phyloP scores from a whole-genome alignment of 2,329 filamentous ascomycete genomes.

The Sporothrix variecibatus region DNA sequence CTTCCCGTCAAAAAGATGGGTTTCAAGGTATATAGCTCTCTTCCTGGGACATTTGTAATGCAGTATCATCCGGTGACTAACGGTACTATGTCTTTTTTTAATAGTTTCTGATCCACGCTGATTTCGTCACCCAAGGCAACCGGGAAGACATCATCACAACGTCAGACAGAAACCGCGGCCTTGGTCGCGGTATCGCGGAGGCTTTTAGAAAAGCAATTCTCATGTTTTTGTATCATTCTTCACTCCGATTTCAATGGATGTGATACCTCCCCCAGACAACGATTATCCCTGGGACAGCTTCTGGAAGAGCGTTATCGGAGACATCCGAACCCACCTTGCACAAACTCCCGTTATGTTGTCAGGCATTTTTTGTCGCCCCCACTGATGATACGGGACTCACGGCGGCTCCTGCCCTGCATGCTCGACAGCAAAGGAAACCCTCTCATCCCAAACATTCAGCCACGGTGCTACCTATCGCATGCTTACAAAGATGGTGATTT shows the following conservation, averaged over 20 bases:
- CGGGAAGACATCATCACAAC: constrained; percentile 45
- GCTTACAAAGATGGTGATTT: too few relatives aligned
- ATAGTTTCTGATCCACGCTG: constrained; percentile 51
- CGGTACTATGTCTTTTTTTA: neutral
- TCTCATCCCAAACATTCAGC: too few relatives aligned
- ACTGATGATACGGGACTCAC: too few relatives aligned
- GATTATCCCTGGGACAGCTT: constrained; percentile 19
- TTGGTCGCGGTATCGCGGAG: constrained; percentile 41
- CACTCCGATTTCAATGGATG: constrained; percentile 48
- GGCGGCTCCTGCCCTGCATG: too few relatives aligned
- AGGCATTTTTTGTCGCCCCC: too few relatives aligned
- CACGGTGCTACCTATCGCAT: too few relatives aligned
- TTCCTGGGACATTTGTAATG: too few relatives aligned
- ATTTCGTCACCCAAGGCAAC: constrained; percentile 52
- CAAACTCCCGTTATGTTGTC: too few relatives aligned
- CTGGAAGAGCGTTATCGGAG: constrained; percentile 2
- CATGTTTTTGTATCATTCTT: constrained; percentile 42
- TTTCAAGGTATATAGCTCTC: constrained; percentile 38
- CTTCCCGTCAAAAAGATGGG: constrained; percentile 45
- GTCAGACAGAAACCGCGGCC: constrained; percentile 43
- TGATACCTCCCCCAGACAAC: constrained; percentile 36
- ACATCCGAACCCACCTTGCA: neutral
- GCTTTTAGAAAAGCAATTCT: constrained; percentile 44
- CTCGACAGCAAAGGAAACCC: too few relatives aligned
- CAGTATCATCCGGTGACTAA: neutral